Evolutionary conservation across 2,329 filamentous ascomycete genomes (phyloP), one percentile per base, ranked within the genome.

Genomic region (Purpureocillium lavendulum): DNA sequence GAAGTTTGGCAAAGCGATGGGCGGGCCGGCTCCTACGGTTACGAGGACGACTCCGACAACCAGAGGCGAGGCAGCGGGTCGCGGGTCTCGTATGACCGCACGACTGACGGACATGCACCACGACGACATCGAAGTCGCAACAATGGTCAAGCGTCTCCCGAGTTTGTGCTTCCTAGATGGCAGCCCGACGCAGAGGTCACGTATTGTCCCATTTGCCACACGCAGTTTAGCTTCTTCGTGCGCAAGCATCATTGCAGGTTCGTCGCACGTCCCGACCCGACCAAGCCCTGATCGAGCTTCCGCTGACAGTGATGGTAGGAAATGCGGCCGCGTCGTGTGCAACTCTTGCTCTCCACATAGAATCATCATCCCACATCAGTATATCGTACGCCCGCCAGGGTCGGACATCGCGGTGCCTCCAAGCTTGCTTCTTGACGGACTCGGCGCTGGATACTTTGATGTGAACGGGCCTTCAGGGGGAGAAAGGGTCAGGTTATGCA

Each of bases 311-410:
- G 12, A 15, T 4, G 3, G 15, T 35, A 84, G 82, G 49, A 96
- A 95, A 75, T 97, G 90, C 57, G 90, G 90, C 34, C 73, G 88
- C 45, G 89, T 97, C 8, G 90, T 97, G 17, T 97, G 90, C 61
- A 80, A 82, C 42, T 72, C 79, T 15, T 97, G 90, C 65, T 96
- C 90, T 3, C 90, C 90, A 4, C 90, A 97, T 60, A 79, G 88
- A 45, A 97, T 97, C 56, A 94, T 86, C 4, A 96, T 97, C 46
- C 90, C 90, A 1, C 77, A 89, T 48, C 86, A 92, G 56, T 97
- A 87, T 58, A 95, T 97, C 48, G 88, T 96, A 18, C 82, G 83
- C 35, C 84, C 86, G 3, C 83, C 84, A 1, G 70, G 58, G 41
- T 45, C 59, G 30, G 67, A 72, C 42, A 53, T 62, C 44, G 51